These are phyloP conservation scores for Microthlaspi erraticum DNA, from an alignment of 345 rosid genomes.

Conservation along the genomic window DNA sequence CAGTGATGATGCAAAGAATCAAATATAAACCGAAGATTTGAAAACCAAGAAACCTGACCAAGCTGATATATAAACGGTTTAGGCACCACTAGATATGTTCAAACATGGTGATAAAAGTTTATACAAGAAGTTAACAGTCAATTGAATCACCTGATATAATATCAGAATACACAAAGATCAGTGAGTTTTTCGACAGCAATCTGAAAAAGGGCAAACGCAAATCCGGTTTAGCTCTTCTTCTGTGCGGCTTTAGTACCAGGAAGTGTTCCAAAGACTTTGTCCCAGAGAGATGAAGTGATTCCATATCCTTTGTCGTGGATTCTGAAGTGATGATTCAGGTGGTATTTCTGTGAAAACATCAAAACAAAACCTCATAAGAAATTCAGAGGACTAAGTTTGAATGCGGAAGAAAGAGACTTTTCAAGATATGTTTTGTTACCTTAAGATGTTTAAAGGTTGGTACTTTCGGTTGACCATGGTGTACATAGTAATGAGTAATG, in stretches of 20 bases:
- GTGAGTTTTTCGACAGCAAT: slow-evolving; percentile 30
- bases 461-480: slow-evolving; percentile 70
- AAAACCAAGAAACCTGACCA: not conserved
- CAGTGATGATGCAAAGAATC: not conserved
- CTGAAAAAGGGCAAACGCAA: slow-evolving; percentile 26
- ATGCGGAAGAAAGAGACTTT: not conserved
- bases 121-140: slow-evolving; percentile 37
- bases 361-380: slow-evolving; percentile 5
- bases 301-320: slow-evolving; percentile 65
- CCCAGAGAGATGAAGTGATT: slow-evolving; percentile 78
- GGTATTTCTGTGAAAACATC: slow-evolving; percentile 61
- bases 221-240: slow-evolving; percentile 37
- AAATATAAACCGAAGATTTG: not conserved
- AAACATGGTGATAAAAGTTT: slow-evolving; percentile 36
- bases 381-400: not conserved
- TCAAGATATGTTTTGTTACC: slow-evolving; percentile 43
- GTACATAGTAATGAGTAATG: slow-evolving; percentile 70
- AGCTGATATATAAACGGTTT: not conserved
- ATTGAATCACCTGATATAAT: slow-evolving; percentile 22
- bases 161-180: slow-evolving; percentile 33
- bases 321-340: slow-evolving; percentile 78
- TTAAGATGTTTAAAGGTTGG: slow-evolving; percentile 56
- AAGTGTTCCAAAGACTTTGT: slow-evolving; percentile 67
- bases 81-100: slow-evolving; percentile 36
- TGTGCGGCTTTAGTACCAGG: slow-evolving; percentile 43